Evolutionary conservation across 495 filamentous ascomycete species (phyloP).

Genomic region (Terfezia claveryi): DNA sequence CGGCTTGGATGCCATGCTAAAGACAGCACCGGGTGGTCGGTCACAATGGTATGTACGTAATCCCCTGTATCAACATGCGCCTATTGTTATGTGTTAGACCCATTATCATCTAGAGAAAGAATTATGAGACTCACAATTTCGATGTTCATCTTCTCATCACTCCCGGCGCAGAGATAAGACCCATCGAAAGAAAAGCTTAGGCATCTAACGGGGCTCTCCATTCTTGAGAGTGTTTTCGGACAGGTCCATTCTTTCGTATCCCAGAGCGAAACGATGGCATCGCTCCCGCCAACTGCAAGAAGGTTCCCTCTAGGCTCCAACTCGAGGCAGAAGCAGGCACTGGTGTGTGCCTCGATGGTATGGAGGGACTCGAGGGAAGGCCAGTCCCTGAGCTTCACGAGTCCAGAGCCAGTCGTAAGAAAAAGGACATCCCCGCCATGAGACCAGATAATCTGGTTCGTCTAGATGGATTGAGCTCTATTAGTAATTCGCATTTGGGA

Average conservation of each 20-base stretch:
- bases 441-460: conserved; percentile 66
- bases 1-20: conserved; percentile 79
- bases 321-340: conserved; percentile 16
- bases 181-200: conserved; percentile 34
- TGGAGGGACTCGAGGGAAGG: conserved; percentile 31
- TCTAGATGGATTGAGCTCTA: conserved; percentile 27
- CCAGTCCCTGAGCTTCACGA: conserved; percentile 58
- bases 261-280: conserved; percentile 75
- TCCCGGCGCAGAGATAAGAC: conserved; percentile 69
- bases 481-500: too few relatives aligned
- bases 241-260: conserved; percentile 87
- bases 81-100: conserved; percentile 23
- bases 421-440: conserved; percentile 51
- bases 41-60: conserved; percentile 56
- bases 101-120: background rate
- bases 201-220: conserved; percentile 58
- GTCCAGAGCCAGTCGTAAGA: conserved; percentile 62
- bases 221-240: conserved; percentile 51
- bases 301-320: conserved; percentile 26
- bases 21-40: conserved; percentile 35
- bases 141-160: conserved; percentile 73
- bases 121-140: conserved; percentile 25
- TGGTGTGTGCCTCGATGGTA: conserved; percentile 17
- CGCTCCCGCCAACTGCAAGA: conserved; percentile 71
- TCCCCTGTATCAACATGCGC: conserved; percentile 81